Conservation (phyloP, 2,329 filamentous ascomycete genomes). For the Lasiodiplodia theobromae region DNA sequence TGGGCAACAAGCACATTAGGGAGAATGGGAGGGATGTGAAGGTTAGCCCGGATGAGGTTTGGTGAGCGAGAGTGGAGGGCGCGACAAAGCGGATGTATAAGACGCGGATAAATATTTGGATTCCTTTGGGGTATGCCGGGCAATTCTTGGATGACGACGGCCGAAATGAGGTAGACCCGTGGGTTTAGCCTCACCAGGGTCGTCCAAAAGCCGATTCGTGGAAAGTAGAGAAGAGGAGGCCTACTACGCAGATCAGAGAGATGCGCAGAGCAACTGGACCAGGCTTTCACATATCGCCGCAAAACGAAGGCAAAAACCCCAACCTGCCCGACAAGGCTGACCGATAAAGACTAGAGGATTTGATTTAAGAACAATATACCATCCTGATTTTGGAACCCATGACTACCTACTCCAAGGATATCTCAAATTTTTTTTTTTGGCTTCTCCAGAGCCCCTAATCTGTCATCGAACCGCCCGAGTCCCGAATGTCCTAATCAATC, state of each 20-base stretch:
- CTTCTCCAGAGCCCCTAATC: background rate
- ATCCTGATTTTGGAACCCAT: background rate
- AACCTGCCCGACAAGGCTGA: background rate
- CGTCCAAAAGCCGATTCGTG: background rate
- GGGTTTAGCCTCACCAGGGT: background rate
- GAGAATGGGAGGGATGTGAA: slow-evolving; percentile 79
- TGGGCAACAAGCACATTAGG: slow-evolving; percentile 75
- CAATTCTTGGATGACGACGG: background rate
- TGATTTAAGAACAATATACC: background rate
- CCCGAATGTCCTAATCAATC: background rate
- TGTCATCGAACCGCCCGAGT: background rate
- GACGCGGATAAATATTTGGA: too few species aligned
- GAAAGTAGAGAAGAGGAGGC: background rate
- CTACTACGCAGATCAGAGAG: background rate
- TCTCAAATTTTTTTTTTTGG: background rate
- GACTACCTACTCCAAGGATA: background rate
- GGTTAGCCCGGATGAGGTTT: slow-evolving; percentile 86
- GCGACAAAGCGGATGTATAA: too few species aligned
- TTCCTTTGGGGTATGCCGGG: background rate
- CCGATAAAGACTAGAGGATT: background rate
- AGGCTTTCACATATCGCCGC: background rate
- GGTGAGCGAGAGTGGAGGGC: slow-evolving; percentile 56
- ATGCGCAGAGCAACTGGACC: background rate
- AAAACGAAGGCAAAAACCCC: background rate
- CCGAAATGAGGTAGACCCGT: background rate